Evolutionary conservation across 2,329 filamentous ascomycete species (phyloP), one percentile per base, ranked within the genome.

Genomic region (Xylaria sp.): DNA sequence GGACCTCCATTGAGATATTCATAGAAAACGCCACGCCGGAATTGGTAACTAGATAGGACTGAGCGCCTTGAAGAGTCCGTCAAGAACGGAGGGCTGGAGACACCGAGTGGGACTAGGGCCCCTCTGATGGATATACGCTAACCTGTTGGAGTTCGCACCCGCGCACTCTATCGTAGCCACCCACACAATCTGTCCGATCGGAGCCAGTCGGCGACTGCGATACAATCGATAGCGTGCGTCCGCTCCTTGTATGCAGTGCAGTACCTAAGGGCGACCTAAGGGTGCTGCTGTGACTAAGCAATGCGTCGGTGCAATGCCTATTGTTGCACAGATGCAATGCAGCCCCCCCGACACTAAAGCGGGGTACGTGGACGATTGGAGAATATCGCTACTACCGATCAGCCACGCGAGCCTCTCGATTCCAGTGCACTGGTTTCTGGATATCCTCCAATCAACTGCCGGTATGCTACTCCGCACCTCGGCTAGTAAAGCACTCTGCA

Each of bases 1-100:
- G 69, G 48, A 67, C 66, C 56, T 62, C 70, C 66, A 69, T 71
- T 35, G 62, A 43, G 51, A 54, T 27, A 56, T 6, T 19, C 31
- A 19, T 64, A 43, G 67, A 67, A 46, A 68, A 66, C 52, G 58
- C 66, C 59, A 69, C 64, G 15, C 68, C 63, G 60, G 64, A 65
- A 65, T 66, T 63, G 65, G 67, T 53, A 62, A 63, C n/a, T 52
- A 60, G 67, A 67, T 58, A 61, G 60, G 59, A 62, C 55, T 62
- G 38, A 46, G 17, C 15, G 55, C 38, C 60, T 48, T 60, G 44
- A 29, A 29, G 21, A 54, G 7, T 19, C 13, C 11, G 48, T 37
- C 6, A 21, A 40, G 29, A 35, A 59, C 57, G 56, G 46, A 4
- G 46, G 46, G 41, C 9, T 27, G 37, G 52, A 44, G 35, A 23